Base-by-base conservation (phyloP, 768 basidiomycete genomes). In the Tylopilus cervinicoccineus region DNA sequence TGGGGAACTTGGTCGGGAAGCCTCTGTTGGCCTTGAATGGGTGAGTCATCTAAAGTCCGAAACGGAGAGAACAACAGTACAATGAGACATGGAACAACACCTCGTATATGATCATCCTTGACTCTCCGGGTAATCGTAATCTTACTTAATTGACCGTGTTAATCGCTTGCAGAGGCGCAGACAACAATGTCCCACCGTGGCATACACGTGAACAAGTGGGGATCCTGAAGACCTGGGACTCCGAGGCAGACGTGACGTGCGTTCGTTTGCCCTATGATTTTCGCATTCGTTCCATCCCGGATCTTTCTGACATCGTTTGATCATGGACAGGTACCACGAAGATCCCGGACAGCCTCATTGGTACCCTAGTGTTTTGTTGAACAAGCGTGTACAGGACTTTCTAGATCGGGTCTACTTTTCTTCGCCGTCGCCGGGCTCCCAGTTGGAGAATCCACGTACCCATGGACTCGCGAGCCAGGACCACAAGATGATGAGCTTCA, bases 181-280 rank as follows among this genome's bases (percentile, higher is more conserved):
- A 96, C 60, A 80, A 83, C 32, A 94, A 96, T 52, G 93, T 96
- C 4, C 91, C 93, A 2, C 78, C 82, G 0, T 89, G 90, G 81
- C 92, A 95, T 55, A 80, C 83, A 3, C 77, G 93, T 19, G 82
- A 85, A 61, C 70, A 78, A 11, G 72, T 87, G 4, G 72, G 75
- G 22, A 66, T 81, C 16, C 52, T 93, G 24, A 75, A 76, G 51
- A 70, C 79, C 3, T 86, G 82, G 81, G 70, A 75, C 42, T 63
- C 73, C 1, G 59, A 72, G 7, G 73, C 76, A 14, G 75, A 84
- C 47, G 70, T 78, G 19, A 75, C 66, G 86, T 85, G 48, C 23
- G 78, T 63, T 3, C 43, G 51, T 51, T 22, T 23, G 13, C 27
- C 4, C 6, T 3, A 12, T 31, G 20, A 19, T 28, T 13, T 12